These are phyloP conservation scores for Rhexocercosporidium sp. DNA, from an alignment of 2,329 filamentous ascomycete species.

Conservation along the genomic window DNA sequence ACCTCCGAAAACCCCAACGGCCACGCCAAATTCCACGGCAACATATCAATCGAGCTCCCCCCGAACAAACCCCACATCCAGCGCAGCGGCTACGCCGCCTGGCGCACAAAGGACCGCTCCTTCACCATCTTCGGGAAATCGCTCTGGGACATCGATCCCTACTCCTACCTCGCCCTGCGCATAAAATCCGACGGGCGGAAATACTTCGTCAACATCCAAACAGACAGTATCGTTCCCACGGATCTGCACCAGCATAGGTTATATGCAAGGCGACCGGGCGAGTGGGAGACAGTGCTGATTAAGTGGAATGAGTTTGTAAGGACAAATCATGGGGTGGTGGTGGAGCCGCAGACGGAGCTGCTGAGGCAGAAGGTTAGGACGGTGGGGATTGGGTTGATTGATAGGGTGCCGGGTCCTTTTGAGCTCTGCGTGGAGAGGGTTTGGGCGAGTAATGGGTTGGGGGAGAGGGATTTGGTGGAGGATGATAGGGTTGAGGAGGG, in stretches of 20 bases:
- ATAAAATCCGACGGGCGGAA: slow-evolving; percentile 89
- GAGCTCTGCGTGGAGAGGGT: slow-evolving; percentile 84
- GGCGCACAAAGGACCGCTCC: slow-evolving; percentile 78
- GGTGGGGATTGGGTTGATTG: slow-evolving; percentile 86
- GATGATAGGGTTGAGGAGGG: slow-evolving; percentile 44
- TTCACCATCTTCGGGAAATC: slow-evolving; percentile 84
- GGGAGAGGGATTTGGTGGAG: slow-evolving; percentile 32
- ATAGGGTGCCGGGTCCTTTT: slow-evolving; percentile 86
- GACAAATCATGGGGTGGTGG: slow-evolving; percentile 89
- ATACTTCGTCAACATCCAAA: slow-evolving; percentile 96
- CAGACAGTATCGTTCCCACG: slow-evolving; percentile 90
- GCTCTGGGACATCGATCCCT: slow-evolving; percentile 89
- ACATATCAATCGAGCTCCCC: slow-evolving; percentile 85
- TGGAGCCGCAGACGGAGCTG: slow-evolving; percentile 92
- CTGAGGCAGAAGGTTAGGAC: slow-evolving; percentile 84
- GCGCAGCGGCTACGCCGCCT: slow-evolving; percentile 86
- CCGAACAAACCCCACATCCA: slow-evolving; percentile 74
- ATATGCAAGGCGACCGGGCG: slow-evolving; percentile 76
- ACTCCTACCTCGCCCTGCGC: slow-evolving; percentile 83
- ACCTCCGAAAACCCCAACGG: slow-evolving; percentile 46
- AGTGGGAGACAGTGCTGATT: slow-evolving; percentile 96
- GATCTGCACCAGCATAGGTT: slow-evolving; percentile 95
- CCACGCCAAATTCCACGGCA: slow-evolving; percentile 84
- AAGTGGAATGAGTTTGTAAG: slow-evolving; percentile 92
- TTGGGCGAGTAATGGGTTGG: slow-evolving; percentile 79